These are phyloP conservation scores for Atkinsonella hypoxylon DNA, from an alignment of 2,329 filamentous ascomycete species.

Conservation along the genomic window DNA sequence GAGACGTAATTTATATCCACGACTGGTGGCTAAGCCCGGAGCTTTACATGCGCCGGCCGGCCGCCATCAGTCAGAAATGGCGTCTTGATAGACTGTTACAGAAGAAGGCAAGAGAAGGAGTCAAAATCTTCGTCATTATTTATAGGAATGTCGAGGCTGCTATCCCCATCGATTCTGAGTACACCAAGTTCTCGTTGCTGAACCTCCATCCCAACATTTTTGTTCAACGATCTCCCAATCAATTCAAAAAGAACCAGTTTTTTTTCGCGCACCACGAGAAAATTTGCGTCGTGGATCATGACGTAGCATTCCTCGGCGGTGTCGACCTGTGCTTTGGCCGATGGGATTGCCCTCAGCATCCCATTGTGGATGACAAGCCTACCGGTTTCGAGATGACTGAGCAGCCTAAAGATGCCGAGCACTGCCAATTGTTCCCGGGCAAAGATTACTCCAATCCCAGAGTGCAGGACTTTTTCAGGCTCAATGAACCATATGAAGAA, in stretches of 20 bases:
- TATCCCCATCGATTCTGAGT: constrained; percentile 94
- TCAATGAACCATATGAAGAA: constrained; percentile 92
- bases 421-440: constrained; percentile 91
- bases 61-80: constrained; percentile 97
- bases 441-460: constrained; percentile 98
- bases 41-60: constrained; percentile 84
- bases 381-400: constrained; percentile 82
- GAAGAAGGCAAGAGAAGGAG: constrained; percentile 83
- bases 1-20: constrained; percentile 96
- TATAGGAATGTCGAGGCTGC: constrained; percentile 97
- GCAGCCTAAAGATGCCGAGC: constrained; percentile 71
- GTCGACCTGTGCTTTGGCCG: constrained; percentile 94
- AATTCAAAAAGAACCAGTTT: constrained; percentile 97
- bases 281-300: constrained; percentile 92
- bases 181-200: constrained; percentile 91
- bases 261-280: constrained; percentile 99
- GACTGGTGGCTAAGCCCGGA: constrained; percentile 99
- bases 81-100: constrained; percentile 86
- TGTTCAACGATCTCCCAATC: constrained; percentile 90
- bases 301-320: constrained; percentile 87
- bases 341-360: constrained; percentile 94
- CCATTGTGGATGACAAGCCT: constrained; percentile 81
- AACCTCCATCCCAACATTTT: constrained; percentile 95
- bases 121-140: constrained; percentile 96
- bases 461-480: constrained; percentile 85